Evolutionary conservation across 2,329 filamentous ascomycete genomes (phyloP).

Genomic region (Talaromyces marneffei): DNA sequence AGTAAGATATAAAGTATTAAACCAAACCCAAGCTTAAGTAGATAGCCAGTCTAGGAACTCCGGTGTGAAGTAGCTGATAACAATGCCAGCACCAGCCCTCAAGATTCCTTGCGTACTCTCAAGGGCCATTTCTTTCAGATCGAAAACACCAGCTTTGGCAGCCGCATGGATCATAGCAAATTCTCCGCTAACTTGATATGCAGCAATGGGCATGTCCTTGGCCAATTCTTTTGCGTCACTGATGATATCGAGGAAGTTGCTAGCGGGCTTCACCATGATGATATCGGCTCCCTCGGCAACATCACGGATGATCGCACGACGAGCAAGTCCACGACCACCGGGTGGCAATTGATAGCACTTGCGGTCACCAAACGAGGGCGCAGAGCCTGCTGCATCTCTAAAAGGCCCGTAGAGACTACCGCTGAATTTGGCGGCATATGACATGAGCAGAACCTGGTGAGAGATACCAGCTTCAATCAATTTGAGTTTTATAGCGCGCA

Average conservation of each 20-base stretch:
- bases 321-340: constrained; percentile 82
- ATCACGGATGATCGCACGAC: constrained; percentile 82
- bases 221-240: constrained; percentile 93
- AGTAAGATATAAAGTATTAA: neutral
- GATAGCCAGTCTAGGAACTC: constrained; percentile 61
- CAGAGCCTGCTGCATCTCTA: constrained; percentile 88
- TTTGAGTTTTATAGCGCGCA: constrained; percentile 96
- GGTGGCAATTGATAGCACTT: constrained; percentile 96
- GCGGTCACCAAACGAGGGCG: constrained; percentile 86
- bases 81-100: constrained; percentile 84
- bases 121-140: constrained; percentile 88
- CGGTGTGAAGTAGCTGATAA: constrained; percentile 91
- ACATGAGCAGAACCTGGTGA: constrained; percentile 90
- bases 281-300: constrained; percentile 92
- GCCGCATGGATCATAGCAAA: constrained; percentile 97
- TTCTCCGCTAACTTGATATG: constrained; percentile 95
- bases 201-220: constrained; percentile 83
- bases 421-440: constrained; percentile 95
- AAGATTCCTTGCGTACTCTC: constrained; percentile 92
- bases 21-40: neutral
- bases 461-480: constrained; percentile 91
- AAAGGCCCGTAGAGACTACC: constrained; percentile 96
- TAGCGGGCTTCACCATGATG: constrained; percentile 98
- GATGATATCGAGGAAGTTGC: constrained; percentile 95
- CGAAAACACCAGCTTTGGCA: constrained; percentile 93